Conservation (phyloP, 2,329 filamentous ascomycete species). For the Coniochaeta sp. region DNA sequence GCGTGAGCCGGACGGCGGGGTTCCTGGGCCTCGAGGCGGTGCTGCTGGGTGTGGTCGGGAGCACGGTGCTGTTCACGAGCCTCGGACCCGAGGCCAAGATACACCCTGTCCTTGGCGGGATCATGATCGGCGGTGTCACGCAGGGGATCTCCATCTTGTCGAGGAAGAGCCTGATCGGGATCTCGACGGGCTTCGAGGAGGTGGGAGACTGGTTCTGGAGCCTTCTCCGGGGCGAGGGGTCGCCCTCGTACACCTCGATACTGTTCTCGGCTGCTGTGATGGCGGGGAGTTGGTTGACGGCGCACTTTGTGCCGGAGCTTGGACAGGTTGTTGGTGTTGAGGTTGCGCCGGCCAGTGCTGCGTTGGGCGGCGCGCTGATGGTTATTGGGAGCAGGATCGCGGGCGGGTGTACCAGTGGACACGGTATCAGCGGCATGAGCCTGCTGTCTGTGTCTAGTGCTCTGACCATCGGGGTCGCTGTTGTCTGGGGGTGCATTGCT, state of each 20-base stretch:
- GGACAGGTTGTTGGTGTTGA: conserved; percentile 12
- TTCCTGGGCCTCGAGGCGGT: conserved; percentile 34
- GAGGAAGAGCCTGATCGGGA: conserved; percentile 46
- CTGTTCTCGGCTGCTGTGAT: conserved; percentile 44
- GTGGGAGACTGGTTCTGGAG: conserved; percentile 45
- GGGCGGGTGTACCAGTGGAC: conserved; percentile 61
- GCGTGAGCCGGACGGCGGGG: conserved; percentile 25
- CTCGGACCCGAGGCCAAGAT: conserved; percentile 22
- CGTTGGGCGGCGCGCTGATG: conserved; percentile 49
- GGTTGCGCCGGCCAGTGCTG: conserved; percentile 28
- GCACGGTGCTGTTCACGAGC: conserved; percentile 22
- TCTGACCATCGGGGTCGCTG: conserved; percentile 51
- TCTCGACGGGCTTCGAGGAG: conserved; percentile 54
- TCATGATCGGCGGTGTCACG: conserved; percentile 44
- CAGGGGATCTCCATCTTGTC: conserved; percentile 48
- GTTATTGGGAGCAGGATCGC: conserved; percentile 54
- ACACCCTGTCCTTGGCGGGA: conserved; percentile 42
- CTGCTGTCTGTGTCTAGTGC: conserved; percentile 54
- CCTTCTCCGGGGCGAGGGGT: conserved; percentile 23
- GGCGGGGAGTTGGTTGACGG: conserved; percentile 33
- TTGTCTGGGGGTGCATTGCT: conserved; percentile 21
- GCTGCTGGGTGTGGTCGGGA: conserved; percentile 29
- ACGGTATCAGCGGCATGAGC: conserved; percentile 60
- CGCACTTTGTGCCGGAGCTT: conserved; percentile 22
- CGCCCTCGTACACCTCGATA: conserved; percentile 30